A percentile compares a stretch with the other conserved stretches of the same genome.
These are phyloP conservation scores for Podila clonocystis DNA, from an alignment of 192 early-diverging fungal genomes.

Conservation along the genomic window DNA sequence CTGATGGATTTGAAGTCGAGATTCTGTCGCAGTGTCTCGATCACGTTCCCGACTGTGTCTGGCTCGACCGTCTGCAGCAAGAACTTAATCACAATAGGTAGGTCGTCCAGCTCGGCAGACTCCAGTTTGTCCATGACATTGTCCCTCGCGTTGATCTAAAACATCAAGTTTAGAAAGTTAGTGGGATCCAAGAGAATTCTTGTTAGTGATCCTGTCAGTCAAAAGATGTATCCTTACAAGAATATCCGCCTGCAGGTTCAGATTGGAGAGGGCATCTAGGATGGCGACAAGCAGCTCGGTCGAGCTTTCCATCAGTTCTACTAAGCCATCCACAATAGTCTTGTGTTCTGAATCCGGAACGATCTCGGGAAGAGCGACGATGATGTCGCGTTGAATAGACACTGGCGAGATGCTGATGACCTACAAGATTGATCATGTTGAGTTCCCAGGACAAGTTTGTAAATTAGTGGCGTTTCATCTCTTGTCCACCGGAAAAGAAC, in stretches of 20 bases:
- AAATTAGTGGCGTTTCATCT: neutral
- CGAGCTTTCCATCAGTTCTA: slow-evolving; percentile 65
- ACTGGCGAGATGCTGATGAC: slow-evolving; percentile 69
- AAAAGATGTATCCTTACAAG: slow-evolving; percentile 34
- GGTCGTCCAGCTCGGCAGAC: slow-evolving; percentile 74
- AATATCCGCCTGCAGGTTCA: slow-evolving; percentile 61
- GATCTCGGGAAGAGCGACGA: slow-evolving; percentile 78
- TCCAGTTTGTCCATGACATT: slow-evolving; percentile 66
- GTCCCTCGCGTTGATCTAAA: slow-evolving; percentile 60
- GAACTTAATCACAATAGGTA: slow-evolving; percentile 79
- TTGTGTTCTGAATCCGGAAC: slow-evolving; percentile 76
- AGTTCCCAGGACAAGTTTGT: neutral
- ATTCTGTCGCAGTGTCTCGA: slow-evolving; percentile 63
- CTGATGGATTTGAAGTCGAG: slow-evolving; percentile 74
- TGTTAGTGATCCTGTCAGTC: neutral
- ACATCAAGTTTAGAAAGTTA: neutral
- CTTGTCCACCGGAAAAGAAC: neutral
- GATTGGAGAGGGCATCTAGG: slow-evolving; percentile 76
- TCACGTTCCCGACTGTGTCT: slow-evolving; percentile 57
- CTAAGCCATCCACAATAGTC: slow-evolving; percentile 66
- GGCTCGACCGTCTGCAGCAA: slow-evolving; percentile 70
- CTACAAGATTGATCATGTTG: slow-evolving; percentile 13
- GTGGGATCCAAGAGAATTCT: neutral
- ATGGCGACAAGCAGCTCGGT: slow-evolving; percentile 72
- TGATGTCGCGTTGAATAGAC: slow-evolving; percentile 78